Percentiles rank a stretch among this genome's conserved stretches.
These are phyloP conservation scores for Penicillium canescens DNA, from an alignment of 495 filamentous ascomycete genomes.

Conservation along the genomic window DNA sequence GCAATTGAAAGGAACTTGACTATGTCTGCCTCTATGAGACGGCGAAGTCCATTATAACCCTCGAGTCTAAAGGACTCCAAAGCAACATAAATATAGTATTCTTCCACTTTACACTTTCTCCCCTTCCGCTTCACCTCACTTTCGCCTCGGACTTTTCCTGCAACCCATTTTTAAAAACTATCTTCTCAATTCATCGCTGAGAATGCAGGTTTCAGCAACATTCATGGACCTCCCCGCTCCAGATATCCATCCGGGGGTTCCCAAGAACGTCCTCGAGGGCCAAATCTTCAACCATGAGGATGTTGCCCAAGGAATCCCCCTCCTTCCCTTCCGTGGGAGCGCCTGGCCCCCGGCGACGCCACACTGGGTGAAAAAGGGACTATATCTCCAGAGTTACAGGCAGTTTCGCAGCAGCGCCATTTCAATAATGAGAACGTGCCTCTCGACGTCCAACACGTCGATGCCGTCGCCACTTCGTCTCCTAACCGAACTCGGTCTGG, in stretches of 20 bases:
- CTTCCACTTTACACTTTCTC: too few relatives aligned
- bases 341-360: too few relatives aligned
- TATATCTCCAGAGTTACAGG: not conserved
- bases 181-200: not conserved
- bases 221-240: conserved; percentile 1
- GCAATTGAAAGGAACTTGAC: not conserved
- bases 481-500: conserved; percentile 7
- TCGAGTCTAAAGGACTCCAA: too few relatives aligned
- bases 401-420: not conserved
- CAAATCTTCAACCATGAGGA: not conserved
- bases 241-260: not conserved
- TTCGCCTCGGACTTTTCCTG: too few relatives aligned
- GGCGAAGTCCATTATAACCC: too few relatives aligned
- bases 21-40: not conserved
- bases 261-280: not conserved
- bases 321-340: not conserved
- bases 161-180: too few relatives aligned
- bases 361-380: too few relatives aligned
- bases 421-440: too few relatives aligned
- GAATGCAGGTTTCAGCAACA: not conserved
- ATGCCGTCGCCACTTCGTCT: not conserved
- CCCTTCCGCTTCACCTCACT: too few relatives aligned
- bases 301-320: not conserved
- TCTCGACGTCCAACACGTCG: too few relatives aligned
- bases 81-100: too few relatives aligned